These are phyloP conservation scores for Mentha longifolia DNA, from an alignment of 257 asterid genomes.

Conservation along the genomic window DNA sequence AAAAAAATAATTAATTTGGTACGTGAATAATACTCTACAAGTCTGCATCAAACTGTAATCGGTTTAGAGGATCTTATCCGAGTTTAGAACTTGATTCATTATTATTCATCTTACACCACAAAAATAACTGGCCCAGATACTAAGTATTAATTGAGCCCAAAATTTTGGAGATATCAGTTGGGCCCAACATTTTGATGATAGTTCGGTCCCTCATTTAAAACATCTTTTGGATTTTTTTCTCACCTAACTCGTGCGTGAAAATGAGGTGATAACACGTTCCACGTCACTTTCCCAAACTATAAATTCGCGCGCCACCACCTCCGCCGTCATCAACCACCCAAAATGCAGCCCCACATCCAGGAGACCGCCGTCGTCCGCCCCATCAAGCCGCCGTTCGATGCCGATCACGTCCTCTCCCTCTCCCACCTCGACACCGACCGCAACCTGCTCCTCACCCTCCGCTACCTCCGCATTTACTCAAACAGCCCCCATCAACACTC, in stretches of 20 bases:
- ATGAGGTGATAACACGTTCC: constrained; percentile 33
- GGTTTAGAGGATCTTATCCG: too few species aligned
- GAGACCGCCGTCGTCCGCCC: constrained; percentile 61
- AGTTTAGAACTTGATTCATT: too few species aligned
- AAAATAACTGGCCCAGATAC: too few species aligned
- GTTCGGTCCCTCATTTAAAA: too few species aligned
- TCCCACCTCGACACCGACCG: constrained; percentile 87
- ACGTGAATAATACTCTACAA: too few species aligned
- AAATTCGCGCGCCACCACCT: constrained; percentile 26
- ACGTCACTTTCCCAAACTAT: constrained; percentile 34
- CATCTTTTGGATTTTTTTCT: background rate
- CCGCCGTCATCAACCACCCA: constrained; percentile 22
- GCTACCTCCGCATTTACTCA: constrained; percentile 76
- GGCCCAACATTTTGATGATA: too few species aligned
- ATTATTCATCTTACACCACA: too few species aligned
- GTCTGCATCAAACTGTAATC: too few species aligned
- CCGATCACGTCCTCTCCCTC: constrained; percentile 66
- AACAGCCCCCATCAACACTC: constrained; percentile 33
- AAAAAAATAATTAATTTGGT: too few species aligned
- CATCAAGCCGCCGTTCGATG: constrained; percentile 43
- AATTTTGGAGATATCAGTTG: too few species aligned
- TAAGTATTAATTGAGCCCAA: too few species aligned
- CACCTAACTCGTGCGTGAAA: constrained; percentile 29
- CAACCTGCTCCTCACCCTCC: constrained; percentile 72
- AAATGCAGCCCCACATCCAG: constrained; percentile 48